phyloP scores from a whole-genome alignment of 345 rosid species.

The Reutealis trisperma region DNA sequence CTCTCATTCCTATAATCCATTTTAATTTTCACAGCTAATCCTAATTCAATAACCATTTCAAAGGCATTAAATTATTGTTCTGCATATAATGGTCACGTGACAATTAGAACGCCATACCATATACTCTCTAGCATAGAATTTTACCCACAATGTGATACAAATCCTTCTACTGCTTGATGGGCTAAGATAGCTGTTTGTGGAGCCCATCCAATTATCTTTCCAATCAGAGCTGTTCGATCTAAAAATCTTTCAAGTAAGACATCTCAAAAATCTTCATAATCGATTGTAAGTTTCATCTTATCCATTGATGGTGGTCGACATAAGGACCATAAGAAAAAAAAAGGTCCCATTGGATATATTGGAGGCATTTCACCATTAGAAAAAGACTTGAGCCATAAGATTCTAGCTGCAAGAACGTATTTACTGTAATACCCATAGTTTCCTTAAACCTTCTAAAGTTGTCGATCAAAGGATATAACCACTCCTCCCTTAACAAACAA shows the following conservation, averaged over 20 bases:
- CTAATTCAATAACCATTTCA: conserved; percentile 6
- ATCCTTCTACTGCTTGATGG: conserved; percentile 5
- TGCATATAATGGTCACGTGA: background rate
- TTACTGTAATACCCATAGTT: background rate
- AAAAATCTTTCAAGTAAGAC: background rate
- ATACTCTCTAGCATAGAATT: conserved; percentile 12
- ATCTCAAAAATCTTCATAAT: background rate
- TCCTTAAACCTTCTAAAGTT: background rate
- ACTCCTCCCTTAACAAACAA: background rate
- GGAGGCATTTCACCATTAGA: too few species aligned
- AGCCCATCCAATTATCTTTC: conserved; percentile 17
- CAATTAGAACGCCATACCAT: conserved; percentile 14
- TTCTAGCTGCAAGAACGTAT: background rate
- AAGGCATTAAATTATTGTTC: conserved; percentile 19
- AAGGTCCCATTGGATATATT: background rate
- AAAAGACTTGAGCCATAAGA: background rate
- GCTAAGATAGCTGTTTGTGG: background rate
- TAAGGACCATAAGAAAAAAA: background rate
- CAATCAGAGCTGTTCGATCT: background rate
- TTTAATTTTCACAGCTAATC: background rate
- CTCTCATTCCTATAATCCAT: background rate
- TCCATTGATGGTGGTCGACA: background rate
- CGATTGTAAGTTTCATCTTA: background rate
- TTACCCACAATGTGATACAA: conserved; percentile 20
- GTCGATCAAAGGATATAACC: background rate